Conservation (phyloP, 495 filamentous ascomycete species). For the Recurvomyces mirabilis region DNA sequence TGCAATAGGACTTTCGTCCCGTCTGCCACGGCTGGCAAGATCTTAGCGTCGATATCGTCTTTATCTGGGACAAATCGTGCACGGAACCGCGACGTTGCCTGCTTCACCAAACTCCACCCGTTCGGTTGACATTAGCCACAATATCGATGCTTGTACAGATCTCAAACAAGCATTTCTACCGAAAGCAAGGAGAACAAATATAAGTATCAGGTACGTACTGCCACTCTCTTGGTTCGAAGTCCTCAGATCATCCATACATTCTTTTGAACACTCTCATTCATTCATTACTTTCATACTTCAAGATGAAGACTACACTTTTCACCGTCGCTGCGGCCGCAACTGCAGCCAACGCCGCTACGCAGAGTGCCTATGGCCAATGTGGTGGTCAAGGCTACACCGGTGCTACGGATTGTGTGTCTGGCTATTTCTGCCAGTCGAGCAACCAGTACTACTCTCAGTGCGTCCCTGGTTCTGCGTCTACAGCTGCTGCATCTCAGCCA, state of each 20-base stretch:
- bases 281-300: conserved; percentile 9
- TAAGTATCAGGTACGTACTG: not conserved
- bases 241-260: not conserved
- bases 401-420: conserved; percentile 17
- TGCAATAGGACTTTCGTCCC: too few relatives aligned
- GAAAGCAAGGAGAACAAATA: not conserved
- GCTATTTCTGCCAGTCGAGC: conserved; percentile 7
- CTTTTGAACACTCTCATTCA: conserved; percentile 1
- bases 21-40: too few relatives aligned
- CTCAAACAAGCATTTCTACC: not conserved
- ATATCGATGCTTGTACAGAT: not conserved
- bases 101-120: too few relatives aligned
- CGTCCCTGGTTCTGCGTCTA: conserved; percentile 7
- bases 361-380: conserved; percentile 19
- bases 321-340: conserved; percentile 14
- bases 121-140: too few relatives aligned
- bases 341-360: conserved; percentile 14
- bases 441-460: conserved; percentile 22
- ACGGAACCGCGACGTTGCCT: too few relatives aligned
- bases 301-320: conserved; percentile 16
- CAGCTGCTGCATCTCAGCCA: not conserved
- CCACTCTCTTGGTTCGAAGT: not conserved
- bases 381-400: conserved; percentile 17
- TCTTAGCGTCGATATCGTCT: too few relatives aligned
- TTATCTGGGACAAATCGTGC: too few relatives aligned